phyloP scores from a whole-genome alignment of 2,329 filamentous ascomycete genomes.

The Ceratocystis smalleyi region DNA sequence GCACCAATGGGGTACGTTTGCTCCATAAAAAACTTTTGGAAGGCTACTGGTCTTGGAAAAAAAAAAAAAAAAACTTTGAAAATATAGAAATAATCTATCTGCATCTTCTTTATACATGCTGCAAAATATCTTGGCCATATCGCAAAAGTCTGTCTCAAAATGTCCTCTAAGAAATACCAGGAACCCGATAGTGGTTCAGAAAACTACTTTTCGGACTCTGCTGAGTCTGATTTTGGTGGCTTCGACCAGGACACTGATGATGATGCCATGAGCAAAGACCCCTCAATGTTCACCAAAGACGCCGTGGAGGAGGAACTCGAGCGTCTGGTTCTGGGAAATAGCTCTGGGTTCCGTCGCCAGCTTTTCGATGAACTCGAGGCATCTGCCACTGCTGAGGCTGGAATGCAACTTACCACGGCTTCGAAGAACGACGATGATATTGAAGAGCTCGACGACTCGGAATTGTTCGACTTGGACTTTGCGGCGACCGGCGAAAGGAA shows the following conservation, averaged over 20 bases:
- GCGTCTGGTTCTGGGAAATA: slow-evolving; percentile 74
- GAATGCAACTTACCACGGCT: slow-evolving; percentile 25
- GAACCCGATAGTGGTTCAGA: slow-evolving; percentile 18
- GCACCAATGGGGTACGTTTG: slow-evolving; percentile 6
- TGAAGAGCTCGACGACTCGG: slow-evolving; percentile 54
- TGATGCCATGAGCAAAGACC: slow-evolving; percentile 17
- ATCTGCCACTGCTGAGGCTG: slow-evolving; percentile 20
- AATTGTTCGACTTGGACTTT: slow-evolving; percentile 68
- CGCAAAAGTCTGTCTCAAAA: background rate
- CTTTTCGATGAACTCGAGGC: slow-evolving; percentile 37
- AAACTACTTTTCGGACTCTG: slow-evolving; percentile 21
- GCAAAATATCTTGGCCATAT: background rate
- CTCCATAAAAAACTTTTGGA: slow-evolving; percentile 13
- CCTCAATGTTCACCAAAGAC: slow-evolving; percentile 47
- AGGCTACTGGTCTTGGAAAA: slow-evolving; percentile 9
- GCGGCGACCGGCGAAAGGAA: slow-evolving; percentile 28
- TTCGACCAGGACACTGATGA: slow-evolving; percentile 23
- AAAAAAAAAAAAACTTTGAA: slow-evolving; percentile 15
- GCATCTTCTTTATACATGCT: background rate
- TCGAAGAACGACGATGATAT: slow-evolving; percentile 34
- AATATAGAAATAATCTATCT: background rate
- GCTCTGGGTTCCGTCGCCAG: slow-evolving; percentile 61
- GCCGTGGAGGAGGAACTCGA: slow-evolving; percentile 75
- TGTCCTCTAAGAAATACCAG: slow-evolving; percentile 12
- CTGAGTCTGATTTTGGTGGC: slow-evolving; percentile 19